These are phyloP conservation scores for Penicillium desertorum DNA, from an alignment of 495 filamentous ascomycete genomes.

Conservation along the genomic window DNA sequence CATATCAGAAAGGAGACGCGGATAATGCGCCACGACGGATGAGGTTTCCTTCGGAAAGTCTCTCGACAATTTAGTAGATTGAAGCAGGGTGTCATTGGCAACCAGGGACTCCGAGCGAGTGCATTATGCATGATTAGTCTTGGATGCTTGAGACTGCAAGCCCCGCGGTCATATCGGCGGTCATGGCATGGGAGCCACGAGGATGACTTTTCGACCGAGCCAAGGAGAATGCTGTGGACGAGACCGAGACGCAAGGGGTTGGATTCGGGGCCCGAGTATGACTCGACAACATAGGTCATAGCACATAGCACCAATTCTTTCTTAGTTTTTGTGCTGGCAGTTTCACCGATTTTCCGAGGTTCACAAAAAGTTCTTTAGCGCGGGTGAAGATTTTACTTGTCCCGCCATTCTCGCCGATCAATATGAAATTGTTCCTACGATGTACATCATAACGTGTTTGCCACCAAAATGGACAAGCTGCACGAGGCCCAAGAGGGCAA, in stretches of 20 bases:
- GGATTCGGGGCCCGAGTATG: slow-evolving; percentile 13
- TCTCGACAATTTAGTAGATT: background rate
- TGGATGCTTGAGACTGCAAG: background rate
- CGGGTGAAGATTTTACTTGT: background rate
- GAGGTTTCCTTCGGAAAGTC: background rate
- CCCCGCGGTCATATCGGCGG: slow-evolving; percentile 14
- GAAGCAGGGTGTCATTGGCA: background rate
- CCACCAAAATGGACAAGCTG: slow-evolving; percentile 15
- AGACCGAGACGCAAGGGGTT: slow-evolving; percentile 22
- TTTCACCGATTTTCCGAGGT: background rate
- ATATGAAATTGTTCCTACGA: background rate
- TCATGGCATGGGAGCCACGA: slow-evolving; percentile 23
- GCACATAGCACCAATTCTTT: slow-evolving; percentile 1
- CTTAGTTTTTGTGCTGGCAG: background rate
- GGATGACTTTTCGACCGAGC: slow-evolving; percentile 5
- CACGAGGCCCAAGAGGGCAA: slow-evolving; percentile 30
- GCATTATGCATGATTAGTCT: slow-evolving; percentile 8
- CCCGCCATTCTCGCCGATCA: background rate
- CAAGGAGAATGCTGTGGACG: slow-evolving; percentile 2
- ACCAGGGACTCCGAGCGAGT: slow-evolving; percentile 1
- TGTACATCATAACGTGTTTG: slow-evolving; percentile 8
- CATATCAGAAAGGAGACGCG: slow-evolving; percentile 10
- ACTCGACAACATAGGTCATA: slow-evolving; percentile 5
- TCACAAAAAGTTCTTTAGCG: background rate
- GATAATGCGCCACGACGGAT: slow-evolving; percentile 3